Percentiles rank a stretch among this genome's conserved stretches.
Conservation (phyloP, 148 eudicot species). For the Vaccinium corymbosum region DNA sequence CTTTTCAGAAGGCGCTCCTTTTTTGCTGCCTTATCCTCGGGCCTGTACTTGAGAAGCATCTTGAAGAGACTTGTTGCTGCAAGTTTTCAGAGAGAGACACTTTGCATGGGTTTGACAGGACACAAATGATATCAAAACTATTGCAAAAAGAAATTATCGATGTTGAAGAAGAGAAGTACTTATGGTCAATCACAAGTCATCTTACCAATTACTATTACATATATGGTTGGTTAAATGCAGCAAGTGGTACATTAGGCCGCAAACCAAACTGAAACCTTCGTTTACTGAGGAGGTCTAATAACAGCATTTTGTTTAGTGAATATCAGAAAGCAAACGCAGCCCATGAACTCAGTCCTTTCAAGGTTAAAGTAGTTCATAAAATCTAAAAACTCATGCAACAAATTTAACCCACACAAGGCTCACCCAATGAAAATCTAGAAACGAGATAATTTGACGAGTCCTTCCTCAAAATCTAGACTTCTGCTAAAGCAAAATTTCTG, state of each 20-base stretch:
- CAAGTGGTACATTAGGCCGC: not conserved
- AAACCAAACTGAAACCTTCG: not conserved
- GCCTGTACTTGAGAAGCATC: conserved; percentile 86
- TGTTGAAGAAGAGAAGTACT: not conserved
- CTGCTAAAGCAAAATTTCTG: not conserved
- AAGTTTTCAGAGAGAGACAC: not conserved
- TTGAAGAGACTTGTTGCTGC: conserved; percentile 81
- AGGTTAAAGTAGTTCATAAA: not conserved
- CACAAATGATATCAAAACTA: not conserved
- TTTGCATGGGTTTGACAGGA: not conserved
- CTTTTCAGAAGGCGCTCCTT: conserved; percentile 78
- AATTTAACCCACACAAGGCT: not conserved
- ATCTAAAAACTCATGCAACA: no score
- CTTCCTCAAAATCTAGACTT: not conserved
- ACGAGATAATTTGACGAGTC: not conserved
- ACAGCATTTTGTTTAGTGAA: not conserved
- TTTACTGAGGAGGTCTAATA: not conserved
- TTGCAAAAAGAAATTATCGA: not conserved
- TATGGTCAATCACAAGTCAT: not conserved
- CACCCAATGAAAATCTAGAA: not conserved
- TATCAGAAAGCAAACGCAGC: not conserved
- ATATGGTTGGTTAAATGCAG: not conserved
- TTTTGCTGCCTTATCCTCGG: conserved; percentile 81
- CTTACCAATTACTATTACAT: not conserved
- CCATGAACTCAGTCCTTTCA: not conserved